Percentiles rank a stretch among this genome's conserved stretches.
Evolutionary conservation across 805 yeast genomes (phyloP).

Genomic region (Barnettozyma sp.): DNA sequence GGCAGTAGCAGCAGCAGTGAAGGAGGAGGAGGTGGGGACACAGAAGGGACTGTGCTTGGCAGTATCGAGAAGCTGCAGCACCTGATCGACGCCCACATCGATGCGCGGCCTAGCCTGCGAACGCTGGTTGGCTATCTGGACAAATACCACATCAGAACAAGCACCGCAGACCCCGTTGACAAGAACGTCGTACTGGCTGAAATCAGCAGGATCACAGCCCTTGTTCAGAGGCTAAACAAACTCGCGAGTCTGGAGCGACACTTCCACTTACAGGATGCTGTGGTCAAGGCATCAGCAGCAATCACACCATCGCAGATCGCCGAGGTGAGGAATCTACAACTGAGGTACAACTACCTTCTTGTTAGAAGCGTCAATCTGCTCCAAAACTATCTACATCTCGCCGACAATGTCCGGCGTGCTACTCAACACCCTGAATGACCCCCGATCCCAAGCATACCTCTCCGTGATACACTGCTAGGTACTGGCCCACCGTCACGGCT

Average conservation of each 20-base stretch:
- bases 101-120: not conserved
- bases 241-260: slow-evolving; percentile 7
- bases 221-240: slow-evolving; percentile 1
- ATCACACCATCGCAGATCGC: too few species aligned
- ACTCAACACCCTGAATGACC: slow-evolving; percentile 25
- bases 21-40: too few species aligned
- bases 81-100: slow-evolving; percentile 1
- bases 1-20: not conserved
- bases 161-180: too few species aligned
- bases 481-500: slow-evolving; percentile 90
- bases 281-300: too few species aligned
- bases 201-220: not conserved
- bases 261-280: slow-evolving; percentile 5
- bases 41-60: not conserved
- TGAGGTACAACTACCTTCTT: slow-evolving; percentile 19
- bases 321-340: slow-evolving; percentile 12
- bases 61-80: not conserved
- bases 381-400: slow-evolving; percentile 21
- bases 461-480: slow-evolving; percentile 61
- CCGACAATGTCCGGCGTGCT: slow-evolving; percentile 16
- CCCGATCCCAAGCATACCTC: slow-evolving; percentile 68
- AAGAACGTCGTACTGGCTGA: slow-evolving; percentile 2
- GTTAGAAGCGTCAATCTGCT: slow-evolving; percentile 18
- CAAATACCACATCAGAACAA: not conserved
- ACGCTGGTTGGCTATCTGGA: not conserved